These are phyloP conservation scores for Leccinum arenicola DNA, from an alignment of 768 basidiomycete species.

Conservation along the genomic window DNA sequence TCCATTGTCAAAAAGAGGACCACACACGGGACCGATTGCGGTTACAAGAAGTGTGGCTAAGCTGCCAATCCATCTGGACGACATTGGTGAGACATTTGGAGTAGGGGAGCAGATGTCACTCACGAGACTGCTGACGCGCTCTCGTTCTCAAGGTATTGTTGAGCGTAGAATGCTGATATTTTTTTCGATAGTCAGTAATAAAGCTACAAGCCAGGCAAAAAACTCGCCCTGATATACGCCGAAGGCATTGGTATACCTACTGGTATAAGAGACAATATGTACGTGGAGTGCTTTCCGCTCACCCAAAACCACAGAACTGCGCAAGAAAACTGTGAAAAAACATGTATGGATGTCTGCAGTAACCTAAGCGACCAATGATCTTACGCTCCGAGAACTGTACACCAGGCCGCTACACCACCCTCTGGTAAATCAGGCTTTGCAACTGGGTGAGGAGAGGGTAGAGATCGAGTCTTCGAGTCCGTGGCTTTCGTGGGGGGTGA, in stretches of 20 bases:
- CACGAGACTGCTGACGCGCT: conserved; percentile 21
- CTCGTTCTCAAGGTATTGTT: conserved; percentile 20
- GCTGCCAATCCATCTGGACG: conserved; percentile 28
- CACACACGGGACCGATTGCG: conserved; percentile 22
- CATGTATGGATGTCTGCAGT: not conserved
- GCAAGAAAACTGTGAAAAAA: conserved; percentile 21
- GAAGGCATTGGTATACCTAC: conserved; percentile 21
- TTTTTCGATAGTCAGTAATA: not conserved
- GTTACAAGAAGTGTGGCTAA: conserved; percentile 17
- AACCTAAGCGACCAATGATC: not conserved
- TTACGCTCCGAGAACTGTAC: conserved; percentile 27
- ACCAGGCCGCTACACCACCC: conserved; percentile 23
- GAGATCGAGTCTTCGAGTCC: not conserved
- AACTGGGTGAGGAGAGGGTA: not conserved
- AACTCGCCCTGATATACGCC: conserved; percentile 28
- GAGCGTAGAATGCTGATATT: conserved; percentile 21
- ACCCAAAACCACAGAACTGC: conserved; percentile 28
- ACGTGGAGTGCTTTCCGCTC: not conserved
- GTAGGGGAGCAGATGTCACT: not conserved
- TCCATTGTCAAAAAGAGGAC: conserved; percentile 25
- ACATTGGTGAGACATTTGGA: not conserved
- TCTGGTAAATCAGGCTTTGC: conserved; percentile 10
- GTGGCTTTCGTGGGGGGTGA: not conserved
- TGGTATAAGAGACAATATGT: not conserved
- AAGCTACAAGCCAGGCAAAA: not conserved